These are phyloP conservation scores for Ilyonectria sp. DNA, from an alignment of 2,329 filamentous ascomycete species.

Conservation along the genomic window DNA sequence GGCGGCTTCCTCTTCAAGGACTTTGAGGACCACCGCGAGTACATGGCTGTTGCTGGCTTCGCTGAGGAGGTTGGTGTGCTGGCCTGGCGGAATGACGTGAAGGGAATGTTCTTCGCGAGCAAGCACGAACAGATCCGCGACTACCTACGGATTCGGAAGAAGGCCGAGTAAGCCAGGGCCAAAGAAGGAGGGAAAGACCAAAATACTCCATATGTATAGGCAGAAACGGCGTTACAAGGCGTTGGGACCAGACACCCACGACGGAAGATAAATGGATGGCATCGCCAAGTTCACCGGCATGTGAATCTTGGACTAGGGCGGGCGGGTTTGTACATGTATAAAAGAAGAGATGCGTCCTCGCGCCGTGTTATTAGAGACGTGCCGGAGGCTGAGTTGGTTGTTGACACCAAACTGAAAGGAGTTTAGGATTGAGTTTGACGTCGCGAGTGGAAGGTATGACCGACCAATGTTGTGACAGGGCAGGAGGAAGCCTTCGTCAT, in stretches of 20 bases:
- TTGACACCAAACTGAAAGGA: not conserved
- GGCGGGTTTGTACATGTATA: constrained; percentile 14
- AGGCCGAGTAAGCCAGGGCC: constrained; percentile 54
- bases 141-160: constrained; percentile 80
- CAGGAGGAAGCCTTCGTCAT: not conserved
- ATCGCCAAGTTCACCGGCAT: constrained; percentile 10
- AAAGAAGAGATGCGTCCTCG: not conserved
- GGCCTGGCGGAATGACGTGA: constrained; percentile 86
- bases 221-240: constrained; percentile 34
- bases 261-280: constrained; percentile 14
- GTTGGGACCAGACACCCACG: constrained; percentile 20
- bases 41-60: constrained; percentile 79
- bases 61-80: constrained; percentile 93
- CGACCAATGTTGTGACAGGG: not conserved
- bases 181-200: not conserved
- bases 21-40: constrained; percentile 81
- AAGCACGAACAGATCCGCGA: constrained; percentile 90
- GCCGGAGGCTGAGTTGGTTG: not conserved
- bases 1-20: constrained; percentile 92
- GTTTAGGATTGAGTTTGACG: not conserved
- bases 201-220: constrained; percentile 11
- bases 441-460: not conserved
- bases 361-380: not conserved
- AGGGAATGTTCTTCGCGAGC: constrained; percentile 91
- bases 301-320: constrained; percentile 9